Evolutionary conservation across 768 basidiomycete genomes (phyloP), one percentile per base, ranked within the genome.

Genomic region (Amanita brunnescens): DNA sequence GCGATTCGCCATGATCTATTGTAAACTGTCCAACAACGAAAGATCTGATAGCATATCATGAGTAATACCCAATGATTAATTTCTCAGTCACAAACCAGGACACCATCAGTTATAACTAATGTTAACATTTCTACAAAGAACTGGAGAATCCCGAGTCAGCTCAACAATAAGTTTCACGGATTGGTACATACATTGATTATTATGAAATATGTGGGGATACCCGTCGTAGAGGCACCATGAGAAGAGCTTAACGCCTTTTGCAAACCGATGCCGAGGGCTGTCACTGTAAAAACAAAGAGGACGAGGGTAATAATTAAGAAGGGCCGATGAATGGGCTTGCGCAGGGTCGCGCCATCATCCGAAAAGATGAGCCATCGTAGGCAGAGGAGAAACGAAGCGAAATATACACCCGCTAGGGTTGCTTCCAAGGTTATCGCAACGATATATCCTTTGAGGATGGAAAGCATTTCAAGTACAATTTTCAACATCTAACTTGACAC

Each of bases 21-120:
- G 30, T 51, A 51, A 23, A 51, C 33, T n/a, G 34, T 13, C 49
- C 49, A 51, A 16, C 49, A 51, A 9, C 49, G 49, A 23, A 8
- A 44, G 34, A 51, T 43, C 49, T 51, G 33, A 5, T 20, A 24
- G 6, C 5, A 2, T 20, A 24, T 34, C n/a, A 12, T n/a, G 10
- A 24, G 14, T 18, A n/a, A n/a, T n/a, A 26, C 18, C 7, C 7
- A 7, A 30, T 14, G 8, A 29, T 12, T 26, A 16, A 30, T 9
- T 43, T 2, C 6, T n/a, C 10, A 8, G 2, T 32, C 8, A 51
- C 41, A 9, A 8, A 51, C 49, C 49, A 51, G 30, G 4, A 43
- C 32, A 6, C n/a, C 30, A 18, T 51, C 49, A 37, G 23, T 26
- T 12, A 43, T 43, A 14, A 51, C 32, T 1, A 20, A 40, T 3